Conservation (phyloP, 2,329 filamentous ascomycete genomes). For the Cadophora luteo-olivacea region DNA sequence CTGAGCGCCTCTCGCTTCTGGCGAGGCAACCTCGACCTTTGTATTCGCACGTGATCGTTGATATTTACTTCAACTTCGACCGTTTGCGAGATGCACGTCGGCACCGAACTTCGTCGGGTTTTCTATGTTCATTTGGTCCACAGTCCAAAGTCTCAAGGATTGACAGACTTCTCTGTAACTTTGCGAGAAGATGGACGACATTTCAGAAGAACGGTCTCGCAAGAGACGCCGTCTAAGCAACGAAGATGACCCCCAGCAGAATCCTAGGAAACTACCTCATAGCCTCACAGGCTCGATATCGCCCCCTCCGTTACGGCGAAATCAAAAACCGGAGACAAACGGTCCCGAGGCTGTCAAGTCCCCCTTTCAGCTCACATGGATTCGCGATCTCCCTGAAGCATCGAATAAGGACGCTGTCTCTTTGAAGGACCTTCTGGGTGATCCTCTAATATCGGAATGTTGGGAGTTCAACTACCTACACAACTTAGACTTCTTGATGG, state of each 20-base stretch:
- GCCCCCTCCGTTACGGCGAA: conserved; percentile 39
- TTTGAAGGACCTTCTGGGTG: conserved; percentile 63
- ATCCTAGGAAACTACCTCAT: conserved; percentile 23
- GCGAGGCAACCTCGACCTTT: conserved; percentile 11
- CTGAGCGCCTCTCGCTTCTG: conserved; percentile 2
- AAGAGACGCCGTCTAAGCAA: conserved; percentile 39
- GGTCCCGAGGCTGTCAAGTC: conserved; percentile 48
- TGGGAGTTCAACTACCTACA: conserved; percentile 64
- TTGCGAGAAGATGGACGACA: conserved; percentile 33
- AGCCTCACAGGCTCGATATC: conserved; percentile 39
- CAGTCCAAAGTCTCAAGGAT: background rate
- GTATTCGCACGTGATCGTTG: conserved; percentile 10
- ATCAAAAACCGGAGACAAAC: conserved; percentile 3
- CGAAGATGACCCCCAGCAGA: conserved; percentile 21
- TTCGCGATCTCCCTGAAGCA: conserved; percentile 56
- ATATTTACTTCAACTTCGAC: background rate
- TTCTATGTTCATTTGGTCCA: no score
- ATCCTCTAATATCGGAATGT: conserved; percentile 62
- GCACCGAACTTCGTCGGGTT: background rate
- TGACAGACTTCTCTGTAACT: background rate
- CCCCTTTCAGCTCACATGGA: conserved; percentile 64
- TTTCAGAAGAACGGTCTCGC: conserved; percentile 31
- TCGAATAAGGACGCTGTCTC: conserved; percentile 63
- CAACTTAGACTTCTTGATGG: conserved; percentile 66
- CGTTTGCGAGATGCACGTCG: background rate